Conservation (phyloP, 2,329 filamentous ascomycete species). For the Penicillium griseofulvum region DNA sequence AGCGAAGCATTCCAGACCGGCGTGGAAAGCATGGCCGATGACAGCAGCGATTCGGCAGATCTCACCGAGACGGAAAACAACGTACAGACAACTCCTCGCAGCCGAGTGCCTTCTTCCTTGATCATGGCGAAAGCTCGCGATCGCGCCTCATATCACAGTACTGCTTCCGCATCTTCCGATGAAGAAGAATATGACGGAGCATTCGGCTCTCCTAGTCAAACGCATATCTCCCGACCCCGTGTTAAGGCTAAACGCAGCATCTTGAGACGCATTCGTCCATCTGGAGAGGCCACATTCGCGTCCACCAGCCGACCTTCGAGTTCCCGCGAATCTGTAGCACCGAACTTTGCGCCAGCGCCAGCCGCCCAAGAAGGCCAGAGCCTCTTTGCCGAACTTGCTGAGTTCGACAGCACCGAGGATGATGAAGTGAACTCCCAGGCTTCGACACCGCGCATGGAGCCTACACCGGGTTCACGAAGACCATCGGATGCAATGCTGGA, state of each 20-base stretch:
- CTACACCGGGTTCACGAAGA: conserved; percentile 31
- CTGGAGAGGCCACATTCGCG: conserved; percentile 45
- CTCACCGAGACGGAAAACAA: conserved; percentile 79
- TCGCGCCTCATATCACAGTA: conserved; percentile 75
- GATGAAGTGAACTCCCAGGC: conserved; percentile 53
- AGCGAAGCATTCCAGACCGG: conserved; percentile 95
- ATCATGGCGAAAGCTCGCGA: conserved; percentile 52
- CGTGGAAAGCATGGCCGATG: conserved; percentile 67
- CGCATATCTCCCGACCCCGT: conserved; percentile 67
- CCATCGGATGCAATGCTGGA: conserved; percentile 31
- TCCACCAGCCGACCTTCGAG: conserved; percentile 39
- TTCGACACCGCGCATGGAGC: conserved; percentile 41
- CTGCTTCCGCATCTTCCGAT: conserved; percentile 79
- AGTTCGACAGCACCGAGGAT: conserved; percentile 68
- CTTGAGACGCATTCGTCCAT: conserved; percentile 56
- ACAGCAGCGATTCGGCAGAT: conserved; percentile 67
- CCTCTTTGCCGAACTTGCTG: conserved; percentile 85
- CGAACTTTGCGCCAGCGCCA: conserved; percentile 49
- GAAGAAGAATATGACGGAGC: conserved; percentile 63
- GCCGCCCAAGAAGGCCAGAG: conserved; percentile 65
- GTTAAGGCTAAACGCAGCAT: conserved; percentile 67
- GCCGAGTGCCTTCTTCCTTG: conserved; percentile 38
- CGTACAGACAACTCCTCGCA: conserved; percentile 35
- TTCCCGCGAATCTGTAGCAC: conserved; percentile 53
- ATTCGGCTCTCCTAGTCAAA: conserved; percentile 66